Base-by-base conservation (phyloP, 2,329 filamentous ascomycete genomes). In the Pseudogymnoascus sp. region DNA sequence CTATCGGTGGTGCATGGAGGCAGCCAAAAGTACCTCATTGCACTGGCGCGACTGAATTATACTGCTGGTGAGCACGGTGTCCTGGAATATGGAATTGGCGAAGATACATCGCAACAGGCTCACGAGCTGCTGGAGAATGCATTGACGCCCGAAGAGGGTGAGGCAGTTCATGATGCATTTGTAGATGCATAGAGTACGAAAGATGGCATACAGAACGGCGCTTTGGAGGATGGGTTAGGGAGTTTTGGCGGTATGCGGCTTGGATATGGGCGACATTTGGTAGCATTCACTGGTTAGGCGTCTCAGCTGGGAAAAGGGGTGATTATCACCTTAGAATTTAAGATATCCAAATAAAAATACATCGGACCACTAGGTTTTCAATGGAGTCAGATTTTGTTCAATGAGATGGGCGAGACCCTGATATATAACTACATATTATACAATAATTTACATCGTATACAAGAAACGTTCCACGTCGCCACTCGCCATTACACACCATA, bases 31-130 rank as follows among this genome's bases (percentile, higher is more conserved):
- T 93, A 95, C 68, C 77, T 95, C 1, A 82, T 97, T 8, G 85
- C 85, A 2, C 76, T 99, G 47, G 91, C 90, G 0, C 77, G 93
- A 41, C 76, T 97, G n/a, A 91, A 90, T 0, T 97, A 96, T 71
- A 87, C 85, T 5, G 84, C 86, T 20, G 30, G 28, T 58, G 90
- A 96, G 64, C 88, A 90, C 30, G 73, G 89, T 7, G 82, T 94
- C 9, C 79, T 95, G 28, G 91, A 97, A 73, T 78, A 80, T 1
- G 87, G 87, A 0, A 87, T 96, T 60, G 87, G 89, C 36, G 83
- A 87, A 28, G 89, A 90, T 65, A 90, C 91, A 1, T 83, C 88
- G 1, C 89, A 93, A 65, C 85, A 87, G 73, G 93, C 94, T 3
- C 87, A 93, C 67, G 85, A 89, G 69, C 77, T 99, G 64, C 74